Base-by-base conservation (phyloP, 345 rosid genomes). In the Brassica rapa region DNA sequence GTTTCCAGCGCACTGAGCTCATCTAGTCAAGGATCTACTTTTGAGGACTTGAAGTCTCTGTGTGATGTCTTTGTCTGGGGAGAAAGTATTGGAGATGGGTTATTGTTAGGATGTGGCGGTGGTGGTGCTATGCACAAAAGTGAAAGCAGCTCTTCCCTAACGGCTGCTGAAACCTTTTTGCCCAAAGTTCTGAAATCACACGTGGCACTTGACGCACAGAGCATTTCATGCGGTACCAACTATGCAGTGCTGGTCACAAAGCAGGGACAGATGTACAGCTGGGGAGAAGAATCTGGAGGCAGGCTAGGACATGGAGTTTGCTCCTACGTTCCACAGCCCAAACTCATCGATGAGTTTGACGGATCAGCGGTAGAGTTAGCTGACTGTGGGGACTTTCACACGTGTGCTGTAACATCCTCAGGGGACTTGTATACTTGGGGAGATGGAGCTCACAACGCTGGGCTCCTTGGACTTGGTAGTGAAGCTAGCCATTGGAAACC, bases 341-440 rank as follows among this genome's bases (percentile, higher is more conserved):
- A 87, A 80, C 84, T 83, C 65, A 78, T 88, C 19, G 83, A 87
- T 75, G 87, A 86, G 49, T 84, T 86, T 29, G 78, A 71, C n/a
- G 84, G 84, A 46, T 81, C 86, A 63, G 39, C 33, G 0, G 71
- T 88, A 56, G 90, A 86, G 78, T 71, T 77, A 30, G 89, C 84
- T 39, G 92, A 89, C 57, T 88, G 92, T 77, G 90, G 92, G 24
- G 89, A 88, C 16, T 85, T 81, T 68, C 89, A 84, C 78, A 84
- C 92, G 23, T 88, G 90, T 79, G 92, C 88, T 61, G 87, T 87
- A 35, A 87, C 90, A 72, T 21, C 81, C 49, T 83, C 90, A 14
- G 90, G 92, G 41, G 88, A 88, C 70, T 73, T 88, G 62, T 87
- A 83, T 39, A 77, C 86, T 6, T 88, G 92, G 89, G 92, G 92